Base-by-base conservation (phyloP, 2,329 filamentous ascomycete genomes). In the Fusarium dlaminii region DNA sequence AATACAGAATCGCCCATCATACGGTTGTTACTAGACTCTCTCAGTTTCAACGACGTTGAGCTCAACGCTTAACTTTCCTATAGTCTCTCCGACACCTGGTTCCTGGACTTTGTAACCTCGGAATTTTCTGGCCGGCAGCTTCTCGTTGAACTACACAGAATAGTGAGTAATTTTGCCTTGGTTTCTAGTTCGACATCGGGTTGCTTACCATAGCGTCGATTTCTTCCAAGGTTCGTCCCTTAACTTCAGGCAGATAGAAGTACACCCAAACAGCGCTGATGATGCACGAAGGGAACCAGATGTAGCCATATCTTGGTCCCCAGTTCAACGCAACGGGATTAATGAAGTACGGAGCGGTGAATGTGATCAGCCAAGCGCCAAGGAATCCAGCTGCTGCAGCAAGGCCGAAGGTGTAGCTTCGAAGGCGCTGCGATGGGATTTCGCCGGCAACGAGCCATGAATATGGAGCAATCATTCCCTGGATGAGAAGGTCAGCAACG, bases 391-490 rank as follows among this genome's bases (percentile, higher is more conserved):
- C 51, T 0, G 75, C 75, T 8, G 75, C 66, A 1, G 75, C 75
- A 17, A 77, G 45, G 1, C 75, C 75, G 39, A 77, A 77, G 0
- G 75, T 77, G 10, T 76, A 74, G 6, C 73, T 77, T 40, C 75
- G 68, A 18, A 77, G 68, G n/a, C 75, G 75, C 18, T 77, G 75
- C 13, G 73, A 77, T 1, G 75, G 75, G 10, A 77, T 64, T 24
- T 77, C 75, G 17, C 75, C 75, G 4, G 61, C 73, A 6, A 77
- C 75, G 1, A 77, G 29, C 75, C 75, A 77, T 2, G 75, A 76
- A 54, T 77, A 77, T 1, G 75, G 67, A 5, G 75, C 75, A 12
- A 77, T 72, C 75, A 77, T 77, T 15, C 75, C 75, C 75, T 77
- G 3, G 0, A 7, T 2, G 13, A 13, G 9, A 8, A 8, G 4